Base-by-base conservation (phyloP, 106 monocot genomes). In the Agapanthus africanus region DNA sequence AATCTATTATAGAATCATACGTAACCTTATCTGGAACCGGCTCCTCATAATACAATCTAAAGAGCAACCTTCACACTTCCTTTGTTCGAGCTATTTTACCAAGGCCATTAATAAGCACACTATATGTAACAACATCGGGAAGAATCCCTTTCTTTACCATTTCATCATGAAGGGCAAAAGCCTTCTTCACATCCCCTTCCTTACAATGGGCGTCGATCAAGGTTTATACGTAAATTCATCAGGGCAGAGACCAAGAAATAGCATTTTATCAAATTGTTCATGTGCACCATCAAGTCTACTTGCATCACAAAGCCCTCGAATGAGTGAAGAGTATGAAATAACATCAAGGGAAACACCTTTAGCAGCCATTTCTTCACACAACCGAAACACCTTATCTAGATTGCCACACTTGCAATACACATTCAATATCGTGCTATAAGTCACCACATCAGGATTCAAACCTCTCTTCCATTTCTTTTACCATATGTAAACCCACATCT, bases 41-140 rank as follows among this genome's bases (percentile, higher is more conserved):
- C 9, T 88, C 75, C 51, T 88, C 81, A 56, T 85, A 51, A 11
- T 81, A 74, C 70, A 82, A 52, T 54, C 72, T 83, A 62, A 91
- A 81, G 26, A 95, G 81, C 34, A 95, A 73, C 52, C 67, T 35
- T 40, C 77, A 81, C 22, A 90, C 90, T 76, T 95, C 90, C 44
- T 84, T 88, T 37, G 85, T 79, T 59, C 85, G 63, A 37, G 78
- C 78, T 68, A 64, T 75, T 65, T 88, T 91, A 37, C 67, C 79
- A 56, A 95, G 80, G 44, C 95, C 91, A 67, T 88, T 88, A 65
- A 95, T 95, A 40, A 95, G 83, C 63, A 95, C 95, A 71, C 77
- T 91, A 51, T 86, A 91, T 11, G 95, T 91, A 19, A 95, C 95
- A 51, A 83, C 79, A 82, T 95, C 95, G 32, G 95, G 88, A 25